Evolutionary conservation across 2,329 filamentous ascomycete genomes (phyloP), one percentile per base, ranked within the genome.

Genomic region (Apiospora saccharicola): DNA sequence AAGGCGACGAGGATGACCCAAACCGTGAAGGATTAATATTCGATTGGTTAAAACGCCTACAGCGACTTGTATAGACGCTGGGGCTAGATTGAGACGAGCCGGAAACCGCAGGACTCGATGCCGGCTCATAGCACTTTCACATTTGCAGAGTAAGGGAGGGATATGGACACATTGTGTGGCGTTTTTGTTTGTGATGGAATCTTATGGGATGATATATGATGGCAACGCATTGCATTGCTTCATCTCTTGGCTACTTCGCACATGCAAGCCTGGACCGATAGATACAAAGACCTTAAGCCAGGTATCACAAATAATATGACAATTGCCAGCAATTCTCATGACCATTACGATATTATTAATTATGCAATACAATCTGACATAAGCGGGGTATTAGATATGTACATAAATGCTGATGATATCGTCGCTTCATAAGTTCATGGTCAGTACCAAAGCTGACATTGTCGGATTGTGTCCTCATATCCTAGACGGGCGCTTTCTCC

Each of bases 361-460:
- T 24, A 64, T n/a, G 19, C 30, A n/a, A 12, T 61, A 22, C 34
- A 41, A 24, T 64, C 34, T 64, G 30, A 37, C 30, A 61, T 61
- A 3, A 37, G 19, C 16, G 37, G 10, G 34, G 19, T 34, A 41
- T 24, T 13, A 13, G 12, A 24, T 41, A 64, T 41, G 57, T 64
- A 64, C 57, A 41, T 41, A 19, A 6, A 57, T 57, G 26, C 1
- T 34, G 26, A 12, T 61, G 19, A 41, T 64, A 19, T 41, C 57
- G 57, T 64, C 19, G 13, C 57, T 64, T 64, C 57, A 41, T 64
- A 64, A 64, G 22, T 24, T 64, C 57, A 41, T 64, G 19, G 19
- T 24, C 34, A 64, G 57, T 41, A n/a, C 30, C 30, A n/a, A 41
- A 34, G 57, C 57, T 24, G 30, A 41, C 34, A 41, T 14, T 1